Base-by-base conservation (phyloP, 2,329 filamentous ascomycete species). In the Colletotrichum destructivum region DNA sequence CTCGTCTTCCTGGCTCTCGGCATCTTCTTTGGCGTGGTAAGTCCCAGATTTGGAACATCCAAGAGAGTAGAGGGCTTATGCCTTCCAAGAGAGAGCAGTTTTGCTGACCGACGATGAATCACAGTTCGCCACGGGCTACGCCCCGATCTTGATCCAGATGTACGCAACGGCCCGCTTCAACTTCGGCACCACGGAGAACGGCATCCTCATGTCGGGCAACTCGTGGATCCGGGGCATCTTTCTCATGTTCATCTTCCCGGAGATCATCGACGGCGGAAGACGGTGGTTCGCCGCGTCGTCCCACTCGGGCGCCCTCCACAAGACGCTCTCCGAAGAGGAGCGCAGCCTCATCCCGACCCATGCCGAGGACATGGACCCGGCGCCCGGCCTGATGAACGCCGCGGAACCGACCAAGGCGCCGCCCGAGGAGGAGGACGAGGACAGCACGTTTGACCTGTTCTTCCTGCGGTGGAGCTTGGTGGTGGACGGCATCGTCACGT, bases 381-480 rank as follows among this genome's bases (percentile, higher is more conserved):
- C 83, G 0, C 78, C 82, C 0, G 83, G 81, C 0, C 79, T 83
- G 7, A 81, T 84, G 66, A 77, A 78, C 0, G 85, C 85, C 3
- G 77, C 84, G 11, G 87, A 90, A 72, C 87, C 87, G 0, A 77
- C 83, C 0, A 75, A 77, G 0, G 70, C 79, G 0, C 74, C 81
- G 0, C 73, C 73, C 0, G 75, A 66, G 0, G 80, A 82, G 1
- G 82, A 87, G 1, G 80, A 84, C 49, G 84, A 86, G 8, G 87
- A 84, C 0, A 88, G 86, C 56, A 84, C 82, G 0, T 94, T 94
- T 75, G 92, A 94, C 72, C 83, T 94, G 1, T 84, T 90, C 46
- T 94, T 93, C 75, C 84, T 92, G 3, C 85, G 90, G 3, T 92
- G 88, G 83, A 92, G 90, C 71, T 82, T 94, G 3, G 79, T 93